Conservation (phyloP, 1,284 basidiomycete species). For the Exobasidium cylindrosporum region DNA sequence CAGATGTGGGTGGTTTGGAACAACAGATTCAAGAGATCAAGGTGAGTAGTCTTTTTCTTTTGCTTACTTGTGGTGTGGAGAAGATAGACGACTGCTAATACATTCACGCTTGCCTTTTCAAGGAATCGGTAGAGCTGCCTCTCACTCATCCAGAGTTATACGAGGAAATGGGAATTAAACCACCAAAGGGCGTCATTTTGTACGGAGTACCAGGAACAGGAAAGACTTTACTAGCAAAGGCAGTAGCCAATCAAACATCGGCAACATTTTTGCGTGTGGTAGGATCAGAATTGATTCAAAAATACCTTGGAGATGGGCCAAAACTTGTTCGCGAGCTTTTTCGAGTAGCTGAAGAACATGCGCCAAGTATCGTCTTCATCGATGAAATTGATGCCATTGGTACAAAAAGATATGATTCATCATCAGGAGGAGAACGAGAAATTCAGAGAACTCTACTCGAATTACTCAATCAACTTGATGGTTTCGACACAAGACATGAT, state of each 20-base stretch:
- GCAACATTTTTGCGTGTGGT: constrained; percentile 97
- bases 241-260: constrained; percentile 97
- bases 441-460: constrained; percentile 58
- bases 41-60: constrained; percentile 54
- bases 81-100: no score
- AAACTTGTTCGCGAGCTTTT: constrained; percentile 59
- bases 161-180: constrained; percentile 99
- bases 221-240: constrained; percentile 96
- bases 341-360: constrained; percentile 58
- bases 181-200: constrained; percentile 97
- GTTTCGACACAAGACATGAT: constrained; percentile 97
- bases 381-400: constrained; percentile 60
- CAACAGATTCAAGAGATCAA: constrained; percentile 98
- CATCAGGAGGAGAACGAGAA: constrained; percentile 58
- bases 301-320: constrained; percentile 88
- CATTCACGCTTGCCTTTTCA: no score
- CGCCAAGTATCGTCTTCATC: constrained; percentile 59
- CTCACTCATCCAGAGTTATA: constrained; percentile 97
- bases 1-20: constrained; percentile 95
- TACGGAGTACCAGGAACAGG: constrained; percentile 98
- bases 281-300: constrained; percentile 97
- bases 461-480: constrained; percentile 74
- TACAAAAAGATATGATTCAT: constrained; percentile 59
- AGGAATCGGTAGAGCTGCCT: constrained; percentile 97
- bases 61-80: no score